Conservation (phyloP, 345 rosid genomes). For the Rhodamnia rubescens region DNA sequence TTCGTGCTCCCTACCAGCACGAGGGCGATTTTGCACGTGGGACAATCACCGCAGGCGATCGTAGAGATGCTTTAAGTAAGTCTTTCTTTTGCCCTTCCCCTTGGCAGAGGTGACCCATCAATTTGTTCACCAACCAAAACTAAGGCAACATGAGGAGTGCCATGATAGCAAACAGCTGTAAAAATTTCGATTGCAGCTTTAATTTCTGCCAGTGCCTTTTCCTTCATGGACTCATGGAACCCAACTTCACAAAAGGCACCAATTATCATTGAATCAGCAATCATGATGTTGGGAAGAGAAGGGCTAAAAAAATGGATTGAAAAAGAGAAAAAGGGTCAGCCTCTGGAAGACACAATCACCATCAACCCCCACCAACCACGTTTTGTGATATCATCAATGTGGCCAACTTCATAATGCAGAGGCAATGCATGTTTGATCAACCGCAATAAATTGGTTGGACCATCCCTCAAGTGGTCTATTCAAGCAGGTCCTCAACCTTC, state of each 20-base stretch:
- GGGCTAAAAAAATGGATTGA: neutral
- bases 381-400: neutral
- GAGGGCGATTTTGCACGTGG: rapidly evolving
- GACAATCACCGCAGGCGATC: neutral
- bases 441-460: neutral
- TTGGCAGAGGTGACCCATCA: neutral
- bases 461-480: neutral
- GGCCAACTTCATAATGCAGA: neutral
- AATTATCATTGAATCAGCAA: neutral
- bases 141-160: neutral
- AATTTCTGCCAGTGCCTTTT: neutral
- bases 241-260: neutral
- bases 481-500: neutral
- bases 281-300: slow-evolving; percentile 6
- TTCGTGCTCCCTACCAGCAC: neutral
- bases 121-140: neutral
- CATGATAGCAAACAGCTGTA: neutral
- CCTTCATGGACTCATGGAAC: neutral
- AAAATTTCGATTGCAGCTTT: neutral
- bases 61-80: neutral
- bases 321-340: neutral
- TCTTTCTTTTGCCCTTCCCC: neutral
- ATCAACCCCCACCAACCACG: slow-evolving; percentile 1
- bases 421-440: neutral
- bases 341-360: slow-evolving; percentile 1